A percentile compares a stretch with the other conserved stretches of the same genome.
phyloP scores from a whole-genome alignment of 2,329 filamentous ascomycete genomes.

The Ophiostoma himal-ulmi region DNA sequence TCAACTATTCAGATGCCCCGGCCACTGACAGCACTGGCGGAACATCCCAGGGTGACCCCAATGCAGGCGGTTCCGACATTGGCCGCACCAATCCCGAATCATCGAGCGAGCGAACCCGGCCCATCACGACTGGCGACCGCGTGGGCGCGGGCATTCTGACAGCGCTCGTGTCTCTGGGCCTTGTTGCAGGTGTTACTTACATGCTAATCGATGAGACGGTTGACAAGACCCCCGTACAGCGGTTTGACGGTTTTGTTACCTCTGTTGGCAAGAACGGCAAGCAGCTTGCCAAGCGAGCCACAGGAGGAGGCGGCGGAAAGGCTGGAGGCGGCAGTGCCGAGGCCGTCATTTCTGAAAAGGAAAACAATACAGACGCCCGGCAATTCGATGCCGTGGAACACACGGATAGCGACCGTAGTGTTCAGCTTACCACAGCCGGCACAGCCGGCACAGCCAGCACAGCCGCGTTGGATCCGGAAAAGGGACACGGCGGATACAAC shows the following conservation, averaged over 20 bases:
- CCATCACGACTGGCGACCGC: conserved; percentile 21
- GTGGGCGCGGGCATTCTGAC: conserved; percentile 25
- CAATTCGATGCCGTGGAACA: not conserved
- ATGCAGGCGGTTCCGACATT: conserved; percentile 31
- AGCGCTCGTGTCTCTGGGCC: conserved; percentile 46
- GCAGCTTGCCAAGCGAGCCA: conserved; percentile 17
- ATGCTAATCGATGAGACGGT: conserved; percentile 46
- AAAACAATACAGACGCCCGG: not conserved
- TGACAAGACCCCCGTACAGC: conserved; percentile 32
- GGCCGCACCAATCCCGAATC: conserved; percentile 12
- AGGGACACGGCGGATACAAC: not conserved
- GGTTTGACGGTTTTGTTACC: conserved; percentile 30
- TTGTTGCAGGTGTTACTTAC: conserved; percentile 49
- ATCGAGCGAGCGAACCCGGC: not conserved
- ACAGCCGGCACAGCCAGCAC: too few species aligned
- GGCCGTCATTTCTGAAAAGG: conserved; percentile 21
- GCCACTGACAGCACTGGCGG: conserved; percentile 43
- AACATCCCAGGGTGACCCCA: conserved; percentile 44
- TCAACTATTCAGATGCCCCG: conserved; percentile 39
- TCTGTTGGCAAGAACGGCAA: conserved; percentile 18
- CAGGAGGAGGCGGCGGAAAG: not conserved
- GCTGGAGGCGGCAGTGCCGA: not conserved
- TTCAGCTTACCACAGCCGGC: not conserved
- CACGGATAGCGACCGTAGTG: conserved; percentile 11
- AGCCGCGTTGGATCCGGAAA: conserved; percentile 5